Evolutionary conservation across 176 grass and related monocot genomes (phyloP), one percentile per base, ranked within the genome.

Genomic region (Oryza rufipogon): DNA sequence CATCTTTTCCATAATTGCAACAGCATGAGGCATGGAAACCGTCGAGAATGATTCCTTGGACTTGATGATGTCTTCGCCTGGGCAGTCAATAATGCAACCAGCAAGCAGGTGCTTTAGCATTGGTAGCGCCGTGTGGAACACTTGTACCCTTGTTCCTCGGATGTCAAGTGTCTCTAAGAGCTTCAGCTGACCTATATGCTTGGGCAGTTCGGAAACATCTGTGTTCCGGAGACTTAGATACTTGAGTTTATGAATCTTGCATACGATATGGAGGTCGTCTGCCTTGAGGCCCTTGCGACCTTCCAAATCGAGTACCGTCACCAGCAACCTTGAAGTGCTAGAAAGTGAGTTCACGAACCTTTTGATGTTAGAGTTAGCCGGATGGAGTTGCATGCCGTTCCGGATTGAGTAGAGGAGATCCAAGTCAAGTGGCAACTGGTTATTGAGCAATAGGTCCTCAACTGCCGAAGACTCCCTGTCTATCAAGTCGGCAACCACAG

Each of bases 221-320:
- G 75, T 86, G 60, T 86, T 80, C 38, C 63, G 42, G 73, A 85
- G 73, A 68, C 61, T 78, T 9, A 85, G 19, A 22, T 74, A 85
- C 30, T 33, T 85, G 28, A 85, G 73, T 45, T 68, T 1, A 20
- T 32, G 12, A 14, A 85, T 76, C 22, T 64, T 51, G 65, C 58
- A 85, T 11, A 85, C 19, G 4, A 12, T 23, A 19, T 33, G 49
- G 26, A 85, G 23, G 15, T 85, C 33, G 30, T 68, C 11, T n/a
- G 1, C 34, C 16, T 48, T 51, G 10, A 77, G 17, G 17, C 39
- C 58, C 66, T 77, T 20, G 1, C 23, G 42, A 67, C 72, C 54
- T 76, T 74, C 73, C 5, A 85, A 36, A 85, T 85, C 82, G 0
- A 85, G 54, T 47, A 76, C 71, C 3, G 14, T 77, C 41, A 85